A percentile compares a stretch with the other conserved stretches of the same genome.
Evolutionary conservation across 805 yeast genomes (phyloP).

Genomic region (Ogataea chonburiensis): DNA sequence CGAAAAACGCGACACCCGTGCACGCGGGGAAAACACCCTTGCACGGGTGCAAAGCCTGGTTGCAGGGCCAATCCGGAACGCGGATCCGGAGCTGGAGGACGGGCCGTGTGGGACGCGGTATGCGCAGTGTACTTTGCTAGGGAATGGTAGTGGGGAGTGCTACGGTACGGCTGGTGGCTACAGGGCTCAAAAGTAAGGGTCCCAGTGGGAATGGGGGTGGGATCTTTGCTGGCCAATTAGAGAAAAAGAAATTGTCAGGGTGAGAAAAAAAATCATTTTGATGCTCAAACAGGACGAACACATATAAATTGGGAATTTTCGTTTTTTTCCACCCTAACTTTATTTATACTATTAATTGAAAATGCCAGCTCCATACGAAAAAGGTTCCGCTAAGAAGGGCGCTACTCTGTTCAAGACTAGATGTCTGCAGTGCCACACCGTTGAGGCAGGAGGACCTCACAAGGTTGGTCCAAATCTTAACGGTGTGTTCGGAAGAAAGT

Average conservation of each 20-base stretch:
- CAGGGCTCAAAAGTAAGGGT: too few species aligned
- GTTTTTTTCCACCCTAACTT: slow-evolving; percentile 8
- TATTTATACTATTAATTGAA: slow-evolving; percentile 10
- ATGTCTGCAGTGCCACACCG: slow-evolving; percentile 98
- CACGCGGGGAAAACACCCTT: too few species aligned
- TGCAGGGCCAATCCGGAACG: too few species aligned
- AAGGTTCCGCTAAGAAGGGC: slow-evolving; percentile 84
- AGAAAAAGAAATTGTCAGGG: slow-evolving; percentile 17
- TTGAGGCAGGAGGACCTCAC: slow-evolving; percentile 93
- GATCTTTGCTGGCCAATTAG: too few species aligned
- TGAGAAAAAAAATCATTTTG: slow-evolving; percentile 8
- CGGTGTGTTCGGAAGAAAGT: slow-evolving; percentile 89
- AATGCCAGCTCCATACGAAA: slow-evolving; percentile 45
- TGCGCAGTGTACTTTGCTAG: too few species aligned
- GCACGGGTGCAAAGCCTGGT: too few species aligned
- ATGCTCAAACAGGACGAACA: slow-evolving; percentile 8
- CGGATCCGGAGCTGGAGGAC: too few species aligned
- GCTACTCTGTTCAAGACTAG: slow-evolving; percentile 98
- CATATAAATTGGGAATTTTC: slow-evolving; percentile 8
- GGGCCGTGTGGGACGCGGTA: too few species aligned
- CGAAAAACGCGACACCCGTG: slow-evolving; percentile 10
- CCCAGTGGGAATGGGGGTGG: too few species aligned
- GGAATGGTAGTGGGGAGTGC: too few species aligned
- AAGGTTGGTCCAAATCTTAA: slow-evolving; percentile 99
- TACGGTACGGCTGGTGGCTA: too few species aligned